Conservation (phyloP, 352 stramenopile genomes). For the Phytophthora kernoviae region DNA sequence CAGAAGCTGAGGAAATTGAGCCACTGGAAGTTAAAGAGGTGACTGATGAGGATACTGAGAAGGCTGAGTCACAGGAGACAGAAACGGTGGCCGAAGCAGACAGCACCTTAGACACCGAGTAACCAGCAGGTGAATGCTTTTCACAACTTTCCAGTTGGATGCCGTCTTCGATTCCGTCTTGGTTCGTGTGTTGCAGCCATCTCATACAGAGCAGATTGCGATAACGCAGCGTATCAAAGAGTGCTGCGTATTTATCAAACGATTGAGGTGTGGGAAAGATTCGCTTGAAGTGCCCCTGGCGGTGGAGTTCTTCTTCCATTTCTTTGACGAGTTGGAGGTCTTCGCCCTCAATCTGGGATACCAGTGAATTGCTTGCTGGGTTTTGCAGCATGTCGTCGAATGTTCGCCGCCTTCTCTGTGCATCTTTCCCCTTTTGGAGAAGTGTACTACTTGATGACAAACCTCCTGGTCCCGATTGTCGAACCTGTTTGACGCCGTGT, state of each 20-base stretch:
- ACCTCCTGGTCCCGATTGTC: background rate
- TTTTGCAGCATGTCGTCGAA: constrained; percentile 47
- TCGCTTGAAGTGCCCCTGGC: constrained; percentile 68
- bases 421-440: constrained; percentile 21
- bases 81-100: constrained; percentile 8
- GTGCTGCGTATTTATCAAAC: constrained; percentile 49
- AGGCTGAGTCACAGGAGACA: background rate
- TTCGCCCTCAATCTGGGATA: constrained; percentile 56
- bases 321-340: constrained; percentile 60
- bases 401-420: constrained; percentile 25
- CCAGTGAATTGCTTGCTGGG: constrained; percentile 5
- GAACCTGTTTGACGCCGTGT: constrained; percentile 39
- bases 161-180: constrained; percentile 24
- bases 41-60: background rate
- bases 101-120: constrained; percentile 6
- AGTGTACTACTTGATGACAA: constrained; percentile 1
- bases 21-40: background rate
- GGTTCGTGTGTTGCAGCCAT: constrained; percentile 45
- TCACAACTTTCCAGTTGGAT: constrained; percentile 46
- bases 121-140: constrained; percentile 41
- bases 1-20: constrained; percentile 1
- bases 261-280: constrained; percentile 73
- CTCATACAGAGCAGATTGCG: constrained; percentile 67
- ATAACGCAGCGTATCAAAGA: constrained; percentile 65
- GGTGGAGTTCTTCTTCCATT: constrained; percentile 69